phyloP scores from a whole-genome alignment of 2,329 filamentous ascomycete genomes.

The Calonectria hongkongensis region DNA sequence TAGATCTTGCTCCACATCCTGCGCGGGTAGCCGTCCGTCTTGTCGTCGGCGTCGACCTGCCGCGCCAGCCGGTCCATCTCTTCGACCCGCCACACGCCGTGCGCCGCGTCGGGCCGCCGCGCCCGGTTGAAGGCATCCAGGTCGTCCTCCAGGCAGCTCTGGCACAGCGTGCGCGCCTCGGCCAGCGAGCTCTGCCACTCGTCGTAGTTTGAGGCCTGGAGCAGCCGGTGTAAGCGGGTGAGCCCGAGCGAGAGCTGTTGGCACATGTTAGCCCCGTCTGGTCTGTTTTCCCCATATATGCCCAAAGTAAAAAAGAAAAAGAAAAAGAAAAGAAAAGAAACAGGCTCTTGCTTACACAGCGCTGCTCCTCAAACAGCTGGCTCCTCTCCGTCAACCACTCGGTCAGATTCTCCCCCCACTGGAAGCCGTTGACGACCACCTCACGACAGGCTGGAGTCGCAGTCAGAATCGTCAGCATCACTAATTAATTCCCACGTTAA shows the following conservation, averaged over 20 bases:
- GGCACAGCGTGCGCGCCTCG: conserved; percentile 30
- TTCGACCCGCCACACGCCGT: conserved; percentile 40
- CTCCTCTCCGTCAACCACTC: conserved; percentile 47
- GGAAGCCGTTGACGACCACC: conserved; percentile 47
- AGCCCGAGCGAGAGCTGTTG: conserved; percentile 47
- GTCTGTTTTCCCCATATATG: conserved; percentile 1
- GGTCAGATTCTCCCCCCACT: conserved; percentile 48
- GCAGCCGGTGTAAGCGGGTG: conserved; percentile 38
- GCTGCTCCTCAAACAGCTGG: conserved; percentile 48
- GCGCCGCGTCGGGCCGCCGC: conserved; percentile 15
- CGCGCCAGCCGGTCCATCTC: conserved; percentile 47
- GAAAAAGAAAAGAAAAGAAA: background rate
- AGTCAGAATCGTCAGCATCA: conserved; percentile 49
- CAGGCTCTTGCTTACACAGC: conserved; percentile 41
- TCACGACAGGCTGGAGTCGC: conserved; percentile 47
- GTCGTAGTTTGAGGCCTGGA: conserved; percentile 43
- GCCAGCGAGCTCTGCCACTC: conserved; percentile 46
- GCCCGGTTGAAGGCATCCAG: conserved; percentile 43
- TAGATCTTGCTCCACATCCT: conserved; percentile 46
- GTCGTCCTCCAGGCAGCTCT: conserved; percentile 45
- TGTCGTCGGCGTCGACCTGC: conserved; percentile 44
- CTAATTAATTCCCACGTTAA: conserved; percentile 41
- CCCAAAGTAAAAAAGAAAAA: background rate
- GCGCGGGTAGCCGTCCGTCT: conserved; percentile 43
- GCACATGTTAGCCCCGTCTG: background rate